Evolutionary conservation across 768 basidiomycete genomes (phyloP), one percentile per base, ranked within the genome.

Genomic region (Leccinellum rugosiceps): DNA sequence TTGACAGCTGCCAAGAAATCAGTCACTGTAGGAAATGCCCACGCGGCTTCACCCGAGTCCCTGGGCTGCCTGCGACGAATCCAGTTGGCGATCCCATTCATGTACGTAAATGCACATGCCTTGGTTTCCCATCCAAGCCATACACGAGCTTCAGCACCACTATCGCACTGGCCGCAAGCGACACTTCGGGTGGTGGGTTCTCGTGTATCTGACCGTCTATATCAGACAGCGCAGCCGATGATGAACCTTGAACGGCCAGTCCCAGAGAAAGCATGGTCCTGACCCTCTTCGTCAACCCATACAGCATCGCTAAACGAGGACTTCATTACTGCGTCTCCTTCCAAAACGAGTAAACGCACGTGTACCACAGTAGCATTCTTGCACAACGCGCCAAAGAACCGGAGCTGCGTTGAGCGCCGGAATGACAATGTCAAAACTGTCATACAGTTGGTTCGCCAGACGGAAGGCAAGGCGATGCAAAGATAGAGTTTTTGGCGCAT

Each of bases 121-220:
- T 81, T 53, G 64, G 55, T 60, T 74, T 75, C 28, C 85, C 90
- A 68, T 94, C 92, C 28, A 94, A 67, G 1, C 93, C 94, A 65
- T 94, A 94, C 25, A 86, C 81, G 79, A 96, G 79, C 74, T 94
- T 95, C 63, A 94, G 76, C 34, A 86, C 84, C 11, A 92, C 78
- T 13, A 94, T 77, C 49, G 81, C 80, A 14, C 76, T 77, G 2
- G 81, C 83, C 45, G 83, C 68, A 23, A 92, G 73, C 3, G 80
- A 79, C 50, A 87, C 74, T 66, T 94, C 92, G 10, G 86, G 80
- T 6, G 90, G 84, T 28, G 81, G 78, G 61, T 81, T 84, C 69
- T 91, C 90, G 53, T 79, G 77, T 53, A 76, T 78, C 67, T 85
- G 83, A 23, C 73, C 68, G 47, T 72, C 74, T 15, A 75, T 75